phyloP scores from a whole-genome alignment of 176 grass and related monocot genomes.

The Triticum urartu region DNA sequence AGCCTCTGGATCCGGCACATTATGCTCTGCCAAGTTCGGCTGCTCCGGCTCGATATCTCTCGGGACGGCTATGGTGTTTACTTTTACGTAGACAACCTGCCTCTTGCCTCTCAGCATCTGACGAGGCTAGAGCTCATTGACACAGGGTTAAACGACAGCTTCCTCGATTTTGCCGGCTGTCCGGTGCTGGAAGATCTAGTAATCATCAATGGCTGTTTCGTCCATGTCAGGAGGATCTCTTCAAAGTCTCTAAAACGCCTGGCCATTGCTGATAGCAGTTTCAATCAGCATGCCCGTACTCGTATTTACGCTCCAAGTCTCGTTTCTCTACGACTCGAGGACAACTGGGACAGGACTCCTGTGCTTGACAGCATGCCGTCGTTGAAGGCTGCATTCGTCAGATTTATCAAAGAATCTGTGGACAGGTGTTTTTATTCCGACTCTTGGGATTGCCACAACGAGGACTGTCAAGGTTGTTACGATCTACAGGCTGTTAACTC shows the following conservation, averaged over 20 bases:
- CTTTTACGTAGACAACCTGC: not conserved
- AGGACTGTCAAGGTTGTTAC: not conserved
- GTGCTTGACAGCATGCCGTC: not conserved
- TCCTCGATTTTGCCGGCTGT: conserved; percentile 12
- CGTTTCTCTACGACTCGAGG: not conserved
- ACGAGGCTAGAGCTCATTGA: not conserved
- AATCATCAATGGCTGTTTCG: not conserved
- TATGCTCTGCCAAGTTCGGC: not conserved
- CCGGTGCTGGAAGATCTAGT: conserved; percentile 14
- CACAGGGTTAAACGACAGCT: not conserved
- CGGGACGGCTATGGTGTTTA: not conserved
- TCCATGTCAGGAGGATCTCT: not conserved
- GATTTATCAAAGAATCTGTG: not conserved
- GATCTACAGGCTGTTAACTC: not conserved
- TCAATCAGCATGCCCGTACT: not conserved
- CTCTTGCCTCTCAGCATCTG: conserved; percentile 18
- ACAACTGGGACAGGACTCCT: not conserved
- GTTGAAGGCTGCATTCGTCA: not conserved
- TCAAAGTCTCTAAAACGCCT: not conserved
- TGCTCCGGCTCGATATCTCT: not conserved
- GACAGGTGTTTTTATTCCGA: not conserved
- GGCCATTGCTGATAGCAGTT: not conserved
- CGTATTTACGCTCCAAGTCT: conserved; percentile 3
- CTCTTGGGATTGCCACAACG: not conserved
- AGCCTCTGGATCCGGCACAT: conserved; percentile 4